Evolutionary conservation across 495 filamentous ascomycete species (phyloP), one percentile per base, ranked within the genome.

Genomic region (Parathielavia appendiculata): DNA sequence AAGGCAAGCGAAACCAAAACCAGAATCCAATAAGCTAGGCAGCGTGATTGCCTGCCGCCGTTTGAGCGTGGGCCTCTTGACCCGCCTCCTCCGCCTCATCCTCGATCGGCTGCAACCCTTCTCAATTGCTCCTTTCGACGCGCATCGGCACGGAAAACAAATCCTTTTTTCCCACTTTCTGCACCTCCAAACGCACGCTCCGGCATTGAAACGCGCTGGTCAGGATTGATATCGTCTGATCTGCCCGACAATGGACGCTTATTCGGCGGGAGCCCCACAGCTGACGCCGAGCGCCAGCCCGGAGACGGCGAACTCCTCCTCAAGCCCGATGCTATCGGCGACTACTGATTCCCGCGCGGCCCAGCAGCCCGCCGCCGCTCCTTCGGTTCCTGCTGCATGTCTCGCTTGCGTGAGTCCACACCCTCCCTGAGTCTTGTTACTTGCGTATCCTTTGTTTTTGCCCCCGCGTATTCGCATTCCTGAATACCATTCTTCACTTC

Each of bases 361-460:
- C 38, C 71, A 69, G 26, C 55, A 56, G 52, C 47, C 66, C 6
- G 60, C 66, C 40, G 62, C 72, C 61, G 65, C 69, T 50, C 70
- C 70, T 32, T 70, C 76, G 40, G 75, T 79, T 30, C 72, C 74
- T 56, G 74, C 76, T 32, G 76, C 76, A 45, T 79, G 76, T 66
- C 72, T 76, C 41, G 71, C 73, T 39, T 79, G 76, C 66, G 76
- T 79, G 65, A 72, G 76, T 77, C 52, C 26, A 30, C 26, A 30
- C 26, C 26, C 40, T 22, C 58, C 48, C 11, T 19, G 12, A 17
- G 47, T 40, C n/a, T 40, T n/a, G 20, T 59, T 40, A 64, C 65
- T 53, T 66, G 51, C n/a, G 26, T n/a, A n/a, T 36, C 43, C 46
- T 56, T 59, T 69, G 60, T 40, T 47, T 20, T 11, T 44, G 4